These are phyloP conservation scores for Ilex asprella DNA, from an alignment of 257 asterid species.

Conservation along the genomic window DNA sequence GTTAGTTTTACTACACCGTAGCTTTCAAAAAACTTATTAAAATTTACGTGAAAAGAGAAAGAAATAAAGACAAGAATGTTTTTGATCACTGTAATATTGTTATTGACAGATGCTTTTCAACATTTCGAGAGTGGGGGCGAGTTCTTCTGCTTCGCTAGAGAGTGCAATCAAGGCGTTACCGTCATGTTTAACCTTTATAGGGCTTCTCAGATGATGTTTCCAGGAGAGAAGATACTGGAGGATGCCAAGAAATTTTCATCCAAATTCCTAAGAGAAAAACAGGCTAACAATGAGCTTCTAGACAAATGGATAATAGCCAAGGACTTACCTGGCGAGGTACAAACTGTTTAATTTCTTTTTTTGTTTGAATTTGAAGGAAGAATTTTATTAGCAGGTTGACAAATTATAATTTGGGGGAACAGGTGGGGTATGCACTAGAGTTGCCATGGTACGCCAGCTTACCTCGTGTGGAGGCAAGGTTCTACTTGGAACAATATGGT, in stretches of 20 bases:
- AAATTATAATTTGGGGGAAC: background rate
- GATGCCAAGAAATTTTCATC: background rate
- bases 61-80: too few relatives aligned
- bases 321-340: conserved; percentile 3
- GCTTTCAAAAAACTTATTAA: too few relatives aligned
- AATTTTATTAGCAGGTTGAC: too few relatives aligned
- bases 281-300: background rate
- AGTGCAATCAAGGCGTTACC: background rate
- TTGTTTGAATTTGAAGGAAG: too few relatives aligned
- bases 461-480: conserved; percentile 3
- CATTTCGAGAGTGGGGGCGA: background rate
- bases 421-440: conserved; percentile 3
- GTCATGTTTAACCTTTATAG: conserved; percentile 2
- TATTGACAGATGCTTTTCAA: background rate
- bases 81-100: background rate
- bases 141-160: conserved; percentile 1
- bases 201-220: conserved; percentile 1
- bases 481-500: background rate
- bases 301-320: background rate
- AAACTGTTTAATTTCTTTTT: too few relatives aligned
- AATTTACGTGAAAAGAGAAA: too few relatives aligned
- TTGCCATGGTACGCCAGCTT: conserved; percentile 2
- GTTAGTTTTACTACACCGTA: conserved; percentile 20
- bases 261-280: background rate
- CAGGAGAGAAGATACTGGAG: conserved; percentile 2